Conservation (phyloP, 805 yeast genomes). For the Ogataea nakhonphanomensis region DNA sequence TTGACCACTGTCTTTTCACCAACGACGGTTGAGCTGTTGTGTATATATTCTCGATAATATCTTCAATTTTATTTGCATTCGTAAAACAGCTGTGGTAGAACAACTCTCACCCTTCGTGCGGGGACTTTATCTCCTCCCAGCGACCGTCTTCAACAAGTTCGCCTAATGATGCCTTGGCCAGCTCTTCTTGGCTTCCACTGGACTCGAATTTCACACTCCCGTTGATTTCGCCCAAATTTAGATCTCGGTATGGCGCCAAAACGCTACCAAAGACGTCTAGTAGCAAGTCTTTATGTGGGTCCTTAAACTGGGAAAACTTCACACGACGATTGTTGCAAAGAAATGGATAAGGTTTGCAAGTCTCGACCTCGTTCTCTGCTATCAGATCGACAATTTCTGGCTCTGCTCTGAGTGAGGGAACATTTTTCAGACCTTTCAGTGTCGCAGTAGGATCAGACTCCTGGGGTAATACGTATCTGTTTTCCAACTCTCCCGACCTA, state of each 20-base stretch:
- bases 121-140: no score
- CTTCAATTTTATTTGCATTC: neutral
- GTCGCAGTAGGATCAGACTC: neutral
- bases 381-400: conserved; percentile 31
- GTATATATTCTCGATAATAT: neutral
- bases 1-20: conserved; percentile 16
- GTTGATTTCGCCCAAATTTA: conserved; percentile 18
- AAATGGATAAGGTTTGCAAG: conserved; percentile 37
- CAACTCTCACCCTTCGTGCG: no score
- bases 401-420: neutral
- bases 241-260: conserved; percentile 10
- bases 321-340: conserved; percentile 24
- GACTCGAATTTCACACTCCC: conserved; percentile 18
- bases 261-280: conserved; percentile 16
- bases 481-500: no score
- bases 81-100: neutral
- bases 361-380: conserved; percentile 55
- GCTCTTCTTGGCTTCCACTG: conserved; percentile 5
- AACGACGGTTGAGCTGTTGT: conserved; percentile 7
- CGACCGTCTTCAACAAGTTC: no score
- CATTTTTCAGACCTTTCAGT: neutral
- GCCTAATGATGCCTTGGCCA: conserved; percentile 1
- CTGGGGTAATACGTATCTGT: no score
- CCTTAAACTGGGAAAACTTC: conserved; percentile 21
- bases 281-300: conserved; percentile 7